A percentile compares a stretch with the other conserved stretches of the same genome.
phyloP scores from a whole-genome alignment of 805 yeast species.

The Cyberlindnera euphorbiae region DNA sequence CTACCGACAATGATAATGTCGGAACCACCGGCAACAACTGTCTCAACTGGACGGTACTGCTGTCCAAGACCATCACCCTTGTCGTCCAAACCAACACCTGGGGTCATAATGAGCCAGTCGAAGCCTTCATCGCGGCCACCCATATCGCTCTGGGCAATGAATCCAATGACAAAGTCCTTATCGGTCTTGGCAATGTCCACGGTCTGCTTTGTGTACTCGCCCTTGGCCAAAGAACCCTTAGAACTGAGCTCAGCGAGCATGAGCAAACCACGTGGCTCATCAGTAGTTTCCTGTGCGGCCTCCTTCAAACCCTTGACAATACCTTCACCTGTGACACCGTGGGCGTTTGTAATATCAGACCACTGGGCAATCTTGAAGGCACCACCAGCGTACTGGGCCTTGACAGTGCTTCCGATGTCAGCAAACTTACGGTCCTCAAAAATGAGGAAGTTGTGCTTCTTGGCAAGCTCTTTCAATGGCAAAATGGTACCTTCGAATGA shows the following conservation, averaged over 20 bases:
- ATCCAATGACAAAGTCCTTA: constrained; percentile 89
- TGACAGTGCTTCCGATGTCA: constrained; percentile 96
- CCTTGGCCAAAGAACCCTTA: constrained; percentile 89
- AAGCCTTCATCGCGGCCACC: constrained; percentile 79
- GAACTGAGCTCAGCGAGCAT: constrained; percentile 96
- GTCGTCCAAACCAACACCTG: constrained; percentile 97
- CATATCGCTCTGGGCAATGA: constrained; percentile 89
- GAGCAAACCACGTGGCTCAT: constrained; percentile 81
- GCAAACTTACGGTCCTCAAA: constrained; percentile 98
- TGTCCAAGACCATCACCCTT: constrained; percentile 95
- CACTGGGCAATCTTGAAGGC: constrained; percentile 84
- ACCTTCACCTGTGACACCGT: constrained; percentile 94
- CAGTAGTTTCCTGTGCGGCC: constrained; percentile 62
- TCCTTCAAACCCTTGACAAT: constrained; percentile 83
- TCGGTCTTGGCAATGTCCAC: constrained; percentile 87
- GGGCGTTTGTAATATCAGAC: constrained; percentile 98
- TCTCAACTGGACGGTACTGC: constrained; percentile 89
- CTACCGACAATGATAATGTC: constrained; percentile 98
- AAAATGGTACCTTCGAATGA: constrained; percentile 70
- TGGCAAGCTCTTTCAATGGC: constrained; percentile 68
- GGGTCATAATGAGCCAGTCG: constrained; percentile 96
- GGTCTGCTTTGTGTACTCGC: constrained; percentile 83
- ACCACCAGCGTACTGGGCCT: constrained; percentile 89
- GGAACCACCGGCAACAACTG: constrained; percentile 79
- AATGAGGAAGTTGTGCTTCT: constrained; percentile 82